Evolutionary conservation across 148 eudicot genomes (phyloP).

Genomic region (Camellia granthamiana): DNA sequence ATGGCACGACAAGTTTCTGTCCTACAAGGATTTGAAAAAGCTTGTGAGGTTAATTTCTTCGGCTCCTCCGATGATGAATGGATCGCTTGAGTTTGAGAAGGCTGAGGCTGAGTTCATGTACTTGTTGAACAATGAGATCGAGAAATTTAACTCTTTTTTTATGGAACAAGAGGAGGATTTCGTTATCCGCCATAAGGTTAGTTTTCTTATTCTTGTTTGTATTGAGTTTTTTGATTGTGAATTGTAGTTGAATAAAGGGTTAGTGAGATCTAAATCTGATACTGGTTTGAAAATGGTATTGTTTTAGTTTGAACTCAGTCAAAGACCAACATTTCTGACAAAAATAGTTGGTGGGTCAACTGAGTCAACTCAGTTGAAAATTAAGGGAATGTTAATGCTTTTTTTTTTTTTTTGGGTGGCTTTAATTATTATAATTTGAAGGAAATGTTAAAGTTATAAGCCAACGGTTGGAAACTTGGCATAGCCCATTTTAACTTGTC

Average conservation of each 20-base stretch:
- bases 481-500: too few relatives aligned
- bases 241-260: too few relatives aligned
- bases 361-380: constrained; percentile 3
- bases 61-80: constrained; percentile 20
- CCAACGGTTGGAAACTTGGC: too few relatives aligned
- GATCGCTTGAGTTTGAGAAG: constrained; percentile 36
- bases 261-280: too few relatives aligned
- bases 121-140: constrained; percentile 70
- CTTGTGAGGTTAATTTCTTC: constrained; percentile 56
- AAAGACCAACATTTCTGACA: background rate
- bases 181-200: constrained; percentile 67
- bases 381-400: too few relatives aligned
- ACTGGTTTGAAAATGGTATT: background rate
- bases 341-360: background rate
- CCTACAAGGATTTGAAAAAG: constrained; percentile 78
- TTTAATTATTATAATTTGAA: too few relatives aligned
- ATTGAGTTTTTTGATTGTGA: background rate
- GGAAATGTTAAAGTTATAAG: too few relatives aligned
- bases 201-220: background rate
- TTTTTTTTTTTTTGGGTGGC: too few relatives aligned
- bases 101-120: constrained; percentile 63
- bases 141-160: constrained; percentile 72
- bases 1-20: constrained; percentile 73
- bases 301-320: constrained; percentile 7
- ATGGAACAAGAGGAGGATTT: constrained; percentile 86